Evolutionary conservation across 2,329 filamentous ascomycete species (phyloP), one percentile per base, ranked within the genome.

Genomic region (Hypocrella siamensis): DNA sequence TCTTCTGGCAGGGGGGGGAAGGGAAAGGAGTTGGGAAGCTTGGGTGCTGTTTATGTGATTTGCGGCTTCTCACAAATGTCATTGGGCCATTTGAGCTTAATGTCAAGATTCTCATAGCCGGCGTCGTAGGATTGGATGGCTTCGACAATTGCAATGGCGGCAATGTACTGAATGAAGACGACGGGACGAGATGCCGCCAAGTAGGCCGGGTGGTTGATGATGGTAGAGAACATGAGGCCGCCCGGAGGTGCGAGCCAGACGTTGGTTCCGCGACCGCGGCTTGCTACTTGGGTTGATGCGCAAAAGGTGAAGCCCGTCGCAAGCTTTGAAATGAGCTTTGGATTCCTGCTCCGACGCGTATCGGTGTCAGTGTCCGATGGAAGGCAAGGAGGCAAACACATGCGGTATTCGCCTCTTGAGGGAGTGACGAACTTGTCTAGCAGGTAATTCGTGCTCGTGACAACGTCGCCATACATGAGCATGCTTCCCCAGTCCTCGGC

Each of bases 71-170:
- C 54, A 76, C 74, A 88, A 33, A 98, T 82, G 48, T 98, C 90
- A 46, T 98, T 98, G 9, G 90, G 90, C 90, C 90, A 98, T 54
- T 98, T 98, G 19, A 98, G 58, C 49, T 81, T 85, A 26, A 98
- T 67, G 1, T 82, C 81, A 4, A 96, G 53, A 0, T 72, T 62
- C 5, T 71, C 64, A 52, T 92, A 96, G 6, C 77, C 82, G 3
- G 56, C 55, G 30, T 78, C 84, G 47, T 96, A 96, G 17, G 65
- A 67, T 40, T 81, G 77, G 39, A 96, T 76, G 0, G 83, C 88
- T 38, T 82, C 71, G 3, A 92, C 79, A 26, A 88, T 79, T 26
- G 90, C 86, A 28, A 98, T 71, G 1, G 85, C 86, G 0, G 84
- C 76, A 11, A 98, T 68, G 49, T 98, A 98, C 53, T 96, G 90